A percentile compares a stretch with the other conserved stretches of the same genome.
phyloP scores from a whole-genome alignment of 2,329 filamentous ascomycete genomes.

The Allantophomopsis cytisporea region DNA sequence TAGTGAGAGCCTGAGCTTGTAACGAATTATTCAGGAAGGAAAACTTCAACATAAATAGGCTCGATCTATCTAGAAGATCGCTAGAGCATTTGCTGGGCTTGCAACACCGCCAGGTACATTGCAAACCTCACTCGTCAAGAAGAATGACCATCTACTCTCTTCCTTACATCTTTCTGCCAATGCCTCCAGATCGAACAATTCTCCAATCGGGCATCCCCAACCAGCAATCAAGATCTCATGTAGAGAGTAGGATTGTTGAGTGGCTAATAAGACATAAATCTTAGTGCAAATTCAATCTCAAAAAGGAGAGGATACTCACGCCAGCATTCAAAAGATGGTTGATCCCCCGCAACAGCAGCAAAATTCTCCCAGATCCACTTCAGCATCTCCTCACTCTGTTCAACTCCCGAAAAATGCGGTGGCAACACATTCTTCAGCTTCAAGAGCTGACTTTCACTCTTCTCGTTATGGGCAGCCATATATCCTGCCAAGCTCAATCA shows the following conservation, averaged over 20 bases:
- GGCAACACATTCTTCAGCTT: slow-evolving; percentile 19
- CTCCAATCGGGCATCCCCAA: slow-evolving; percentile 10
- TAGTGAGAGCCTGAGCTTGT: no score
- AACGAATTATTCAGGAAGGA: neutral
- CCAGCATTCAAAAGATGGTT: slow-evolving; percentile 24
- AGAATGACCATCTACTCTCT: slow-evolving; percentile 7
- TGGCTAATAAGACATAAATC: neutral
- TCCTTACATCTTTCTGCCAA: slow-evolving; percentile 6
- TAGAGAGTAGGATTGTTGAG: slow-evolving; percentile 3
- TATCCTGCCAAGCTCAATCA: neutral
- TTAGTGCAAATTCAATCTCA: neutral
- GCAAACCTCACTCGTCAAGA: slow-evolving; percentile 6
- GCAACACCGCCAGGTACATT: slow-evolving; percentile 14
- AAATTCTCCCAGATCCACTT: slow-evolving; percentile 24
- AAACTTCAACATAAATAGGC: neutral
- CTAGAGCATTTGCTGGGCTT: slow-evolving; percentile 12
- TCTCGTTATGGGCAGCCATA: slow-evolving; percentile 15
- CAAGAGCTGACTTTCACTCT: slow-evolving; percentile 19
- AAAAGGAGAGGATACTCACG: slow-evolving; percentile 6
- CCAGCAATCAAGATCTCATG: slow-evolving; percentile 8
- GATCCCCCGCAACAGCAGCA: slow-evolving; percentile 25
- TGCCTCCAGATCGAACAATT: slow-evolving; percentile 10
- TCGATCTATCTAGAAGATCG: slow-evolving; percentile 19
- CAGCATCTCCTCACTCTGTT: slow-evolving; percentile 26
- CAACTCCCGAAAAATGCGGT: slow-evolving; percentile 28